Evolutionary conservation across 306 rosid genomes (phyloP).

Genomic region (Vigna radiata): DNA sequence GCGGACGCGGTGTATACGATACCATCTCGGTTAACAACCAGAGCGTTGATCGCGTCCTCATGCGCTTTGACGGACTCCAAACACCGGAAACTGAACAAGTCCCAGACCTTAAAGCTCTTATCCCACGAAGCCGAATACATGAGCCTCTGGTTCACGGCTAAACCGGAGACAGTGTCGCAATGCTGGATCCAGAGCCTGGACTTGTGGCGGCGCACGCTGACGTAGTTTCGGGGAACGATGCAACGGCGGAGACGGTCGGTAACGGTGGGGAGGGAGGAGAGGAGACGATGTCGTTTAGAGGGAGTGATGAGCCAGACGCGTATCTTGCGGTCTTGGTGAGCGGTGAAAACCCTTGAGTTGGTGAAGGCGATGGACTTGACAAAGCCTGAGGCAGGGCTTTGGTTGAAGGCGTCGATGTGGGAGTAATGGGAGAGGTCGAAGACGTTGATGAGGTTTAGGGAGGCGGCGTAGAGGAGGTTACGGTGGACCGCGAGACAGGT

Average conservation of each 20-base stretch:
- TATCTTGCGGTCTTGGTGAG: conserved; percentile 74
- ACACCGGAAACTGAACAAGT: conserved; percentile 48
- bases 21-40: conserved; percentile 52
- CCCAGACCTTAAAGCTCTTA: conserved; percentile 68
- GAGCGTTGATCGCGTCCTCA: conserved; percentile 68
- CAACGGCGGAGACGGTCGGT: conserved; percentile 58
- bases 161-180: conserved; percentile 61
- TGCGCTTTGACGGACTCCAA: conserved; percentile 69
- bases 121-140: conserved; percentile 77
- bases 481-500: conserved; percentile 63
- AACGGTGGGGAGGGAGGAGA: conserved; percentile 64
- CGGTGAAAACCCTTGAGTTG: conserved; percentile 58
- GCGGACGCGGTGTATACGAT: conserved; percentile 69
- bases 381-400: conserved; percentile 55
- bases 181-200: conserved; percentile 70
- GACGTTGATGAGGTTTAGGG: conserved; percentile 61
- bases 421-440: conserved; percentile 49
- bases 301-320: conserved; percentile 60
- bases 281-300: conserved; percentile 51
- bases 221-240: conserved; percentile 54
- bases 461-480: conserved; percentile 70
- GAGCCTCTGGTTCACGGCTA: conserved; percentile 43
- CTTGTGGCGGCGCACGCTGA: conserved; percentile 57
- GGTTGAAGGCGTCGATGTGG: conserved; percentile 56
- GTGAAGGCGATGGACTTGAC: conserved; percentile 65